A percentile compares a stretch with the other conserved stretches of the same genome.
Evolutionary conservation across 2,329 filamentous ascomycete species (phyloP).

Genomic region (Trichoderma arundinaceum): DNA sequence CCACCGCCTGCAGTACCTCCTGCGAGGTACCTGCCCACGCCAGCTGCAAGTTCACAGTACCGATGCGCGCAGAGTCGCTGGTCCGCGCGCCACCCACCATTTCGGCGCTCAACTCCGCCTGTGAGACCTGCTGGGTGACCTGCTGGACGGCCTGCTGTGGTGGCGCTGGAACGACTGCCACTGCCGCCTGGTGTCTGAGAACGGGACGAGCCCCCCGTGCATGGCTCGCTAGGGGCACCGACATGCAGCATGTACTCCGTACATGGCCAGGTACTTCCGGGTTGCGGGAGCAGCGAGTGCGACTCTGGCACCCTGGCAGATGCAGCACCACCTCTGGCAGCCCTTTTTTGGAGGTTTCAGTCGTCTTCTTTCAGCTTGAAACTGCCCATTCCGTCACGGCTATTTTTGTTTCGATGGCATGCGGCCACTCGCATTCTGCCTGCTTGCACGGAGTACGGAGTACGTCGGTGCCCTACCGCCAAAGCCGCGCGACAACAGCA

Average conservation of each 20-base stretch:
- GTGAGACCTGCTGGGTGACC: background rate
- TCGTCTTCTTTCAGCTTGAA: background rate
- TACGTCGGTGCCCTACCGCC: background rate
- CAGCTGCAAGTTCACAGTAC: background rate
- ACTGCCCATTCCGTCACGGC: conserved; percentile 1
- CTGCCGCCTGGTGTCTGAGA: conserved; percentile 17
- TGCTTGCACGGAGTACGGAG: no score
- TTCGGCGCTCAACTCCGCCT: conserved; percentile 12
- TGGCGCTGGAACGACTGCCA: background rate
- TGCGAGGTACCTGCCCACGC: no score
- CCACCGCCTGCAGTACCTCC: no score
- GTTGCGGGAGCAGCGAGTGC: background rate
- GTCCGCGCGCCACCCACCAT: background rate
- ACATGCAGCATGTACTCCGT: conserved; percentile 7
- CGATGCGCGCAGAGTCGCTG: background rate
- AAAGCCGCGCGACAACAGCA: background rate
- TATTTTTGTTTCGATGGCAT: background rate
- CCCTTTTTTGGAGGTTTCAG: background rate
- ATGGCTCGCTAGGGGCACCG: conserved; percentile 12
- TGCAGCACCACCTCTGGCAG: background rate
- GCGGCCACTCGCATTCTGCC: background rate
- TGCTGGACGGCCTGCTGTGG: no score
- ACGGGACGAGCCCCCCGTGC: conserved; percentile 23
- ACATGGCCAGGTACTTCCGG: background rate
- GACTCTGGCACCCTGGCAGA: background rate